phyloP scores from a whole-genome alignment of 192 early-diverging fungal species.

The Helicostylum pulchrum region DNA sequence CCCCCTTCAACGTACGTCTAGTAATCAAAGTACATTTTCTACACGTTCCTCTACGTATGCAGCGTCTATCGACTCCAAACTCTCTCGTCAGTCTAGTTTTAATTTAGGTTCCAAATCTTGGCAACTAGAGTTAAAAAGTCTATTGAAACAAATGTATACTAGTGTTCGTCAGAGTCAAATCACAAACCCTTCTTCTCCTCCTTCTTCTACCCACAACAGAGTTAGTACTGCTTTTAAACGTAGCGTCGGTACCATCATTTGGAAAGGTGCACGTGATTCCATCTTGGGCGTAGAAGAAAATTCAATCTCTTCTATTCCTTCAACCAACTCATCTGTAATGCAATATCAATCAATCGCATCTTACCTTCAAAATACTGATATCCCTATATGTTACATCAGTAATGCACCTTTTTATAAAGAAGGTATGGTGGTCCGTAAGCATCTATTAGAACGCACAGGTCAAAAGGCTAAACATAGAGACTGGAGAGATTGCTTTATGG shows the following conservation, averaged over 20 bases:
- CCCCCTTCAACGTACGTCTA: constrained; percentile 20
- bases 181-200: constrained; percentile 16
- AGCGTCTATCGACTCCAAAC: not conserved
- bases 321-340: not conserved
- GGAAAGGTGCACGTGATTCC: constrained; percentile 23
- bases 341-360: constrained; percentile 1
- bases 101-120: constrained; percentile 13
- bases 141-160: constrained; percentile 31
- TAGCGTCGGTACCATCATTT: constrained; percentile 26
- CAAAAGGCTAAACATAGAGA: constrained; percentile 77
- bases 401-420: constrained; percentile 53
- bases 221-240: constrained; percentile 21
- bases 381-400: constrained; percentile 19
- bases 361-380: constrained; percentile 19
- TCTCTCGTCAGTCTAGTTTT: not conserved
- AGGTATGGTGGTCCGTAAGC: constrained; percentile 85
- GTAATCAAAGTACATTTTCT: constrained; percentile 11
- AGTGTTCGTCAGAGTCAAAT: constrained; percentile 31
- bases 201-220: not conserved
- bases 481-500: constrained; percentile 82
- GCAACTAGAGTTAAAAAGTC: constrained; percentile 18
- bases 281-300: not conserved
- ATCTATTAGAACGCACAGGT: constrained; percentile 70
- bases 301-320: not conserved
- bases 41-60: constrained; percentile 4